These are phyloP conservation scores for Fagus crenata DNA, from an alignment of 306 rosid species.

Conservation along the genomic window DNA sequence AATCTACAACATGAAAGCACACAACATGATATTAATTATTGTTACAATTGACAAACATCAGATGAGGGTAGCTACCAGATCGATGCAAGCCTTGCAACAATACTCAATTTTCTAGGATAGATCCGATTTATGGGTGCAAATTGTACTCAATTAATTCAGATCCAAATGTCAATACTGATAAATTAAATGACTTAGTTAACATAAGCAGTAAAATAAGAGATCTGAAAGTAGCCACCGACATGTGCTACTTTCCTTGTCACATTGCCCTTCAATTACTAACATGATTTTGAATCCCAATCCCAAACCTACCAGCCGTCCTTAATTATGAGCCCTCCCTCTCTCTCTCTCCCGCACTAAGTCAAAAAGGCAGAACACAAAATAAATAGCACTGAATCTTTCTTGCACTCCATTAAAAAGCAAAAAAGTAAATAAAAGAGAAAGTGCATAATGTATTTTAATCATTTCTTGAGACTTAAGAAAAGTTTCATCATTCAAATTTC, in stretches of 20 bases:
- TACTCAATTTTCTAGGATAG: slow-evolving; percentile 35
- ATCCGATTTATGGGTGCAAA: slow-evolving; percentile 30
- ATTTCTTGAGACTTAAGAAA: slow-evolving; percentile 58
- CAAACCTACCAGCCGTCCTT: slow-evolving; percentile 19
- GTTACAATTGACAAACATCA: slow-evolving; percentile 15
- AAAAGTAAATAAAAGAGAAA: slow-evolving; percentile 26
- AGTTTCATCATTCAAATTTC: slow-evolving; percentile 38
- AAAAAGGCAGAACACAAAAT: slow-evolving; percentile 6
- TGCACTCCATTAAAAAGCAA: slow-evolving; percentile 26
- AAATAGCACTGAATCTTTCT: slow-evolving; percentile 40
- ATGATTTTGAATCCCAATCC: slow-evolving; percentile 54
- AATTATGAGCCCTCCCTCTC: neutral
- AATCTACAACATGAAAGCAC: slow-evolving; percentile 11
- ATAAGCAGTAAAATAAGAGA: slow-evolving; percentile 36
- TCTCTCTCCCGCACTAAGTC: slow-evolving; percentile 21
- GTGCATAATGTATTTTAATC: slow-evolving; percentile 26
- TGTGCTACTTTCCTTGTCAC: slow-evolving; percentile 40
- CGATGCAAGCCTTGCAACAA: slow-evolving; percentile 16
- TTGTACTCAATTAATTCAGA: slow-evolving; percentile 14
- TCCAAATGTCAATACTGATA: slow-evolving; percentile 41
- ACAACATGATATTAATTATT: slow-evolving; percentile 4
- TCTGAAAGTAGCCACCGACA: slow-evolving; percentile 56
- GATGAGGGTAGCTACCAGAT: slow-evolving; percentile 16
- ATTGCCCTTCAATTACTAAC: slow-evolving; percentile 45
- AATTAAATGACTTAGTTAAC: slow-evolving; percentile 26